phyloP scores from a whole-genome alignment of 176 grass and related monocot species.

The Carex myosuroides region DNA sequence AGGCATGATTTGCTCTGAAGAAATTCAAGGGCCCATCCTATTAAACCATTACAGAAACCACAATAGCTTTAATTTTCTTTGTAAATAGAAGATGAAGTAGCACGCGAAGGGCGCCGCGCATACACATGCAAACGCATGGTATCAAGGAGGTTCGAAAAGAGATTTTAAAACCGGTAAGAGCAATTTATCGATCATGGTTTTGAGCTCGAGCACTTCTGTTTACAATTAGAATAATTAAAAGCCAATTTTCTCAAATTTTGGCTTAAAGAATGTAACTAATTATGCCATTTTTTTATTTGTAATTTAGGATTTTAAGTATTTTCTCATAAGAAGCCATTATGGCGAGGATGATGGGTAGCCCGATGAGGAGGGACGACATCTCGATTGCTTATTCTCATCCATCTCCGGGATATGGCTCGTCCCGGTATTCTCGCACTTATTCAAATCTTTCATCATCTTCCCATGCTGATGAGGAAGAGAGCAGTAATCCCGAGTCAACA shows the following conservation, averaged over 20 bases:
- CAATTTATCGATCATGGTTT: background rate
- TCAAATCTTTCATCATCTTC: conserved; percentile 19
- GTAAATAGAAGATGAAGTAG: background rate
- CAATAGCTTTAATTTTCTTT: background rate
- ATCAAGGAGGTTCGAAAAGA: background rate
- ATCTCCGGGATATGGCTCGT: background rate
- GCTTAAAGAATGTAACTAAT: background rate
- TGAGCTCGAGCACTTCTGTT: background rate
- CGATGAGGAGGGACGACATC: conserved; percentile 6
- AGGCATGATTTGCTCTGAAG: conserved; percentile 8
- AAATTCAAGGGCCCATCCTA: background rate
- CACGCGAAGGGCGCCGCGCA: background rate
- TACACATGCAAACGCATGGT: background rate
- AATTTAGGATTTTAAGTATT: background rate
- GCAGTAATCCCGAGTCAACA: background rate
- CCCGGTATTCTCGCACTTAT: conserved; percentile 14
- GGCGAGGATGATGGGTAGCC: conserved; percentile 18
- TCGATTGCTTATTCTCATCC: conserved; percentile 15
- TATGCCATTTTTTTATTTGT: background rate
- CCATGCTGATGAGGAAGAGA: conserved; percentile 13
- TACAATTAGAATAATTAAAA: background rate
- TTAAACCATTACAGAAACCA: background rate
- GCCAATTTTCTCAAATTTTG: background rate
- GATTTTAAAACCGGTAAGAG: background rate
- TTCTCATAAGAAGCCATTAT: background rate